Evolutionary conservation across 257 asterid genomes (phyloP), one percentile per base, ranked within the genome.

Genomic region (Nicotiana benthamiana): DNA sequence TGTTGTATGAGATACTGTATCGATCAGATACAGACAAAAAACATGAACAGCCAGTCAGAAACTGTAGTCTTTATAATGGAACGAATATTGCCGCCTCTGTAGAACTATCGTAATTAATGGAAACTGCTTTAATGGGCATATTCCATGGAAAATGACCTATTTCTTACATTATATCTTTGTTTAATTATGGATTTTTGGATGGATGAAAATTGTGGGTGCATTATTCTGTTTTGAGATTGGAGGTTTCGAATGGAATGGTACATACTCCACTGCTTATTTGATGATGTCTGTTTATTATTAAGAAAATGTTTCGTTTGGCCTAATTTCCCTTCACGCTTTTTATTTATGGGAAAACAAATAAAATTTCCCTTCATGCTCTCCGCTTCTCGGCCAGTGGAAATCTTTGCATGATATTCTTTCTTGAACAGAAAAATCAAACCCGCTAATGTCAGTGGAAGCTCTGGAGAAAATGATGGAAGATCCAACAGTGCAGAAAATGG

Each of bases 381-480:
- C 30, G 3, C 60, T 72, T 64, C 77, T 72, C 60, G 22, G 60
- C 34, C 54, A 12, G 8, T 40, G 54, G 59, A 40, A 72, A 72
- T 11, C n/a, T 43, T 72, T 43, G 36, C 36, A 46, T 72, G 57
- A 46, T 43, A 56, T 43, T 27, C 59, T 74, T 54, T 72, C 65
- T 79, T 46, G 84, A 79, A 62, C 92, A 96, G 97, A 87, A 70
- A 76, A 82, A 78, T 60, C 87, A 80, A 83, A 79, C 83, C 91
- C 97, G 72, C 89, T 87, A 66, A 13, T 96, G 90, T 89, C 97
- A 6, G 99, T 96, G 83, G 99, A 96, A 59, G 95, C 97, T 79
- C 87, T 96, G 88, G 99, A 96, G 88, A 92, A 96, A 87, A 96
- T 96, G 99, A 91, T 96, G 99, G 99, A 96, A 88, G 98, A 96